Base-by-base conservation (phyloP, 2,329 filamentous ascomycete species). In the Aspergillus ibericus region DNA sequence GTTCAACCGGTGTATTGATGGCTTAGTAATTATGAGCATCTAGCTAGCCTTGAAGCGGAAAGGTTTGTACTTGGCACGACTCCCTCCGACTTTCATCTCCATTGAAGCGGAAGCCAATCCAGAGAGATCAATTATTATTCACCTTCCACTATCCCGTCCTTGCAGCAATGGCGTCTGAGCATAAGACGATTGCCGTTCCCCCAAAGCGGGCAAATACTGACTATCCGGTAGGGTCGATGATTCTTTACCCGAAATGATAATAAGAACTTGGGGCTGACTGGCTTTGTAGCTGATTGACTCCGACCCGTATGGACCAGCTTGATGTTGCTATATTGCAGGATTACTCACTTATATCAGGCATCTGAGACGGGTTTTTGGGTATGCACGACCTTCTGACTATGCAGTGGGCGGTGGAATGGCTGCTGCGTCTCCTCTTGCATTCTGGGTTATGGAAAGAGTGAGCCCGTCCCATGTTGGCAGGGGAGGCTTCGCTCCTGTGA, bases 251-350 rank as follows among this genome's bases (percentile, higher is more conserved):
- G 10, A n/a, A 40, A 20, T 53, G 13, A 10, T 13, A 15, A 47
- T 12, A 20, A 16, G 5, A 49, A 47, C 35, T 49, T 47, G 40
- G 54, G 59, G 67, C 68, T 67, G 64, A 68, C 59, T 44, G 56
- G 42, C 72, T 54, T 66, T 64, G 66, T 80, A 99, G 95, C 90
- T 98, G 81, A 98, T 99, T 79, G 95, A 99, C 83, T 96, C 91
- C 82, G 95, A 99, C 80, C 95, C 95, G 93, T 97, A 93, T 75
- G 88, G 18, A 52, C 38, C 36, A 29, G 42, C 47, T 22, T 64
- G 49, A 59, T 64, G n/a, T 16, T 16, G n/a, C 34, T 22, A 20
- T 51, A 29, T 50, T 49, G 15, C 32, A 15, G 5, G 36, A 18
- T 15, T 48, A 15, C 38, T 46, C 20, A 47, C 25, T 54, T 51